A percentile compares a stretch with the other conserved stretches of the same genome.
These are phyloP conservation scores for Phytophthora citricola DNA, from an alignment of 352 stramenopile species.

Conservation along the genomic window DNA sequence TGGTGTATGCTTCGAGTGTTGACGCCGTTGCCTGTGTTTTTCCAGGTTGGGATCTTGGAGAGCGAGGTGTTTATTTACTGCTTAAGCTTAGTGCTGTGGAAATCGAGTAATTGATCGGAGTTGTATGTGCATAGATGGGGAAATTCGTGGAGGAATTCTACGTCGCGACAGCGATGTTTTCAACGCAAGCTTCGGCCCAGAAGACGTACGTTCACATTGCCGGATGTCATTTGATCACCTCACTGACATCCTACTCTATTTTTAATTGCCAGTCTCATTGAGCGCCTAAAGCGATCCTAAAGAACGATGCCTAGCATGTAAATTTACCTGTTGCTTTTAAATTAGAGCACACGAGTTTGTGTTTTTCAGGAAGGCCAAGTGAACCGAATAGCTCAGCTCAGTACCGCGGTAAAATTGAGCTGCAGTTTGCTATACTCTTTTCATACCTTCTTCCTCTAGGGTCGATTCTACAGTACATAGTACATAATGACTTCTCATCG, in stretches of 20 bases:
- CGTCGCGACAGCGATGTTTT: conserved; percentile 56
- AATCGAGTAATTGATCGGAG: conserved; percentile 1
- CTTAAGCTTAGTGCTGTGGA: neutral
- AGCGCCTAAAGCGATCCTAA: conserved; percentile 12
- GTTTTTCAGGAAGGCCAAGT: conserved; percentile 9
- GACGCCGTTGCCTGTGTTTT: conserved; percentile 1
- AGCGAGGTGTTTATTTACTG: conserved; percentile 15
- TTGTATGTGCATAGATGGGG: conserved; percentile 44
- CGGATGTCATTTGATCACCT: neutral
- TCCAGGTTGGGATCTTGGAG: conserved; percentile 31
- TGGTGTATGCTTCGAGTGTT: neutral
- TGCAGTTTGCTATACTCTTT: conserved; percentile 12
- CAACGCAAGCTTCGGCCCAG: conserved; percentile 46
- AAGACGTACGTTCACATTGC: conserved; percentile 38
- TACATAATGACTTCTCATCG: neutral
- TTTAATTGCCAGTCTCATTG: conserved; percentile 12
- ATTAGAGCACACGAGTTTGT: conserved; percentile 27
- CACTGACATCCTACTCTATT: neutral
- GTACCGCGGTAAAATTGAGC: conserved; percentile 12
- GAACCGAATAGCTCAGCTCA: neutral
- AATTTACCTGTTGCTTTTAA: conserved; percentile 29
- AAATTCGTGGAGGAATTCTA: conserved; percentile 74
- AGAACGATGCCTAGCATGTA: neutral
- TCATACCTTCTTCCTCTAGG: conserved; percentile 11
- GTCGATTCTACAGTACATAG: conserved; percentile 35